Evolutionary conservation across 2,329 filamentous ascomycete species (phyloP), one percentile per base, ranked within the genome.

Genomic region (Colletotrichum phormii): DNA sequence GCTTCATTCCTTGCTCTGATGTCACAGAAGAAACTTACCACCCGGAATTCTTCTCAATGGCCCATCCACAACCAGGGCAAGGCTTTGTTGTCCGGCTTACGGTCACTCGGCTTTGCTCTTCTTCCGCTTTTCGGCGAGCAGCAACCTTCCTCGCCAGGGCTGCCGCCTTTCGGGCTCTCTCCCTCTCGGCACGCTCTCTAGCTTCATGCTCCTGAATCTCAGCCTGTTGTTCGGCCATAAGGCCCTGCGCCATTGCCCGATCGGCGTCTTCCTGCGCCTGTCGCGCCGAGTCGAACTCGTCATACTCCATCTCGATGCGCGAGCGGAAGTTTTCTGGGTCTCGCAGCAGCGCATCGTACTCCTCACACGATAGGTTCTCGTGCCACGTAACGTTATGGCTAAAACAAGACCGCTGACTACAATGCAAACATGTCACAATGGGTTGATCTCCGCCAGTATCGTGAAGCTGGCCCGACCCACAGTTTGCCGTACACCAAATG

Each of bases 391-490:
- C 78, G 11, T 78, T 79, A 73, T 87, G 85, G 0, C 77, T 79
- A 68, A 84, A 85, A 75, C 86, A 88, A 2, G 83, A 84, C 12
- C 82, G 82, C 33, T 81, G 81, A 4, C 70, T 67, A 69, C 86
- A 86, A 54, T 78, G 74, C 55, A 79, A 75, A 76, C 86, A 86
- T 18, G 79, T 81, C 51, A 86, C 82, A 22, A 84, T 85, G 0
- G 86, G 83, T 4, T 83, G 80, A 1, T 76, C 76, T 1, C 75
- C 67, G 18, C 84, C 84, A 4, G 78, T 81, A 1, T 82, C 80
- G 59, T 90, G 88, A 2, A 89, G 81, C 74, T 90, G 88, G 0
- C 89, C 89, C 1, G 82, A 85, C 9, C 80, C 83, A 75, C 89
- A 91, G 2, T 80, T 81, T 0, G 86, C 80, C 1, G 88, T 83